These are phyloP conservation scores for Mimosa pudica DNA, from an alignment of 306 rosid genomes.

Conservation along the genomic window DNA sequence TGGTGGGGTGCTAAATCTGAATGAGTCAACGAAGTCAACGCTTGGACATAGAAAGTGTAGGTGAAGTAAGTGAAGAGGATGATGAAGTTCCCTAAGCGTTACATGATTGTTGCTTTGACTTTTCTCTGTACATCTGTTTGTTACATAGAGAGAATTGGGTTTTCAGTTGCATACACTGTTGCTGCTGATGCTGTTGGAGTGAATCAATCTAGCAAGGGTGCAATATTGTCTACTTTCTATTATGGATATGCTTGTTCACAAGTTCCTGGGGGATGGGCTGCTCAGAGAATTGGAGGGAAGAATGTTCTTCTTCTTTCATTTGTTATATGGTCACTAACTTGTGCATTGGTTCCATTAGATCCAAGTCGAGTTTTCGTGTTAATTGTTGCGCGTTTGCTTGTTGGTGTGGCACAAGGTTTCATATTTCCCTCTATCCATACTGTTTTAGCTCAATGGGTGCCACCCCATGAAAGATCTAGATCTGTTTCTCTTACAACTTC, in stretches of 20 bases:
- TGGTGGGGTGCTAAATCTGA: constrained; percentile 8
- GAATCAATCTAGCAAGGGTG: constrained; percentile 82
- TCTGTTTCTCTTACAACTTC: constrained; percentile 92
- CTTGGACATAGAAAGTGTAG: constrained; percentile 11
- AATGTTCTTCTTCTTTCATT: constrained; percentile 84
- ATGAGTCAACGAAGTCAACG: constrained; percentile 7
- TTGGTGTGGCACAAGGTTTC: constrained; percentile 92
- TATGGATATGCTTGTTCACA: constrained; percentile 97
- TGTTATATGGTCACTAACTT: constrained; percentile 80
- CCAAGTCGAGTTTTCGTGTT: constrained; percentile 62
- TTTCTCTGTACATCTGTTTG: constrained; percentile 89
- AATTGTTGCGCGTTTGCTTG: constrained; percentile 86
- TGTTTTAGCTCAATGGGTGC: constrained; percentile 98
- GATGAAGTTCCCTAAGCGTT: constrained; percentile 67
- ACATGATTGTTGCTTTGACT: constrained; percentile 79
- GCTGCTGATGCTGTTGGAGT: constrained; percentile 83
- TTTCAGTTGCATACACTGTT: constrained; percentile 87
- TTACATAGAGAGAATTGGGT: constrained; percentile 88
- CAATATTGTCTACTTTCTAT: constrained; percentile 82
- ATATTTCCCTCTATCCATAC: constrained; percentile 97
- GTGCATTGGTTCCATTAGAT: constrained; percentile 81
- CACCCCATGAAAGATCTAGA: constrained; percentile 93
- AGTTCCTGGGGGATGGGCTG: constrained; percentile 96
- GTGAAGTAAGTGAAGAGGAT: constrained; percentile 15
- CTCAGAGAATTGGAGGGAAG: constrained; percentile 89